Evolutionary conservation across 495 filamentous ascomycete species (phyloP), one percentile per base, ranked within the genome.

Genomic region (Lasiosphaeriaceae sp.): DNA sequence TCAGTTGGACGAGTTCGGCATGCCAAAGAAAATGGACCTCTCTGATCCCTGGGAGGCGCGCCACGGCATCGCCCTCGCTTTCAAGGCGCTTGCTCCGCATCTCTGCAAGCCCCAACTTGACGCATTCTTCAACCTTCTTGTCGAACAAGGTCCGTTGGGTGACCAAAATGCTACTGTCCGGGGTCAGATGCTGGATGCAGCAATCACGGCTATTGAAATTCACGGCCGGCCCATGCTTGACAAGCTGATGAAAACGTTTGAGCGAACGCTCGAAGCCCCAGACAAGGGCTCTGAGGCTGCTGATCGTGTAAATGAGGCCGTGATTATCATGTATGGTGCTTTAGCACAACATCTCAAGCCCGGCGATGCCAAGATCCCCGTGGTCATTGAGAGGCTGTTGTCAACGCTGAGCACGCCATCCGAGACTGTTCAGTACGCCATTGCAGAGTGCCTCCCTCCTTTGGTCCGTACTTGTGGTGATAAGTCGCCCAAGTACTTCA

Each of bases 281-380:
- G 88, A 93, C 68, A 87, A 88, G 60, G 85, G 84, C 17, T 88
- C 87, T 3, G 83, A 89, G 60, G 83, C 83, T 22, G 85, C 86
- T 8, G 94, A 98, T 63, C 80, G 86, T 43, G 88, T 97, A 60
- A 96, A 96, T 64, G 94, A 98, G 73, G 94, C 94, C 3, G 91
- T 98, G 23, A 90, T 98, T 58, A 92, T 98, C 54, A 86, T 98
- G 58, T 98, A 97, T 64, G 94, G 94, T 63, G 91, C 94, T 31
- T 73, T 98, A 14, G 94, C 91, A 12, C 81, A 89, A 24, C 94
- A 98, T 77, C 76, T 98, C 43, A 86, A 87, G 57, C 74, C 84
- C 2, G 90, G 91, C 7, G 94, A 98, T 66, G 72, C 82, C 51
- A 90, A 94, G 55, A 80, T 97, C 43, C 90, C 90, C 8, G 84